phyloP scores from a whole-genome alignment of 2,329 filamentous ascomycete genomes.

The Pseudocercospora cruenta region DNA sequence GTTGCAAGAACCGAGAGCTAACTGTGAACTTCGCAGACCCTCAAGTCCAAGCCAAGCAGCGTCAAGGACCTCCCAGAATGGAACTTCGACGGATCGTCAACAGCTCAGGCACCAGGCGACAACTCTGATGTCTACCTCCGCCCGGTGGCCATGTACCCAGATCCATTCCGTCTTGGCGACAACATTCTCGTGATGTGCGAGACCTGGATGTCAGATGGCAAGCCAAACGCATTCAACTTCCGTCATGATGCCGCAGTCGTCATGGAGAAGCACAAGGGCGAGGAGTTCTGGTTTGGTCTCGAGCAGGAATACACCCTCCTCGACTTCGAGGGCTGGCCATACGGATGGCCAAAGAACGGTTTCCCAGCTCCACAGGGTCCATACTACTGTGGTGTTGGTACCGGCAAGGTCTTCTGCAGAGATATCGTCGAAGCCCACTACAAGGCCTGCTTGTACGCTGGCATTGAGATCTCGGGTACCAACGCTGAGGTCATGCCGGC shows the following conservation, averaged over 20 bases:
- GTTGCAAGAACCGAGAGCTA: conserved; percentile 9
- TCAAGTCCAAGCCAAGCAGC: conserved; percentile 60
- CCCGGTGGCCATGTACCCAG: conserved; percentile 84
- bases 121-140: conserved; percentile 98
- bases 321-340: conserved; percentile 82
- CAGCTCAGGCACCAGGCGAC: conserved; percentile 86
- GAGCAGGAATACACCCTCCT: conserved; percentile 98
- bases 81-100: conserved; percentile 90
- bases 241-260: conserved; percentile 87
- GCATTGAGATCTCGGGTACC: conserved; percentile 93
- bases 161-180: conserved; percentile 85
- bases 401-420: conserved; percentile 95
- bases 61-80: conserved; percentile 73
- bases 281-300: conserved; percentile 95
- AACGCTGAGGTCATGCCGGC: conserved; percentile 99
- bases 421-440: conserved; percentile 96
- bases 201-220: conserved; percentile 92
- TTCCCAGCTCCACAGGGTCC: conserved; percentile 92
- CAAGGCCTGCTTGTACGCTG: conserved; percentile 85
- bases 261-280: conserved; percentile 81
- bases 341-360: conserved; percentile 85
- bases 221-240: conserved; percentile 98
- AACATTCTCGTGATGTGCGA: conserved; percentile 95
- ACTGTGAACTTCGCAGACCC: conserved; percentile 56
- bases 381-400: conserved; percentile 98